Evolutionary conservation across 2,329 filamentous ascomycete genomes (phyloP), one percentile per base, ranked within the genome.

Genomic region (Colletotrichum sp.): DNA sequence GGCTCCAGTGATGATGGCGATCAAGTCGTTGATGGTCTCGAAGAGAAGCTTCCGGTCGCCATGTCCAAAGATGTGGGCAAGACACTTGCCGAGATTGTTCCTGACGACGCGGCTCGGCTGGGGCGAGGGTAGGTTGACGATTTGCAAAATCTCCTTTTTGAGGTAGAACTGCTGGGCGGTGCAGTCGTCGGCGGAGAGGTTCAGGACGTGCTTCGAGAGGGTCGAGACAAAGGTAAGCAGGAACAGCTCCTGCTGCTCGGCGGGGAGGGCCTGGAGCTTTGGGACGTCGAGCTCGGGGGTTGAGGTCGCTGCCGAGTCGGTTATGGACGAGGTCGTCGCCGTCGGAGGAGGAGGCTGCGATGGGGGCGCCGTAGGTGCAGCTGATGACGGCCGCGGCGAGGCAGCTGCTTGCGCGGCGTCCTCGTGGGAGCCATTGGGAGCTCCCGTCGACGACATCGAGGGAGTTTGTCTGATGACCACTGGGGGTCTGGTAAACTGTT

Each of bases 241-340:
- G 85, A 97, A 98, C 15, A 99, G 92, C 81, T 98, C 96, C 86
- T 99, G 97, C 85, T 99, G 97, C 87, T 99, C 97, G 70, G 95
- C 92, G 59, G 96, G 95, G 63, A 99, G 92, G 69, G 95, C 91
- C 85, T 98, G 94, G 64, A 99, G 93, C 89, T 98, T 98, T 81
- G 93, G 88, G 80, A 98, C 87, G 83, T 99, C 96, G 84, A 99
- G 94, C 88, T 98, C 95, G 67, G 93, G 93, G 82, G 92, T 93
- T 72, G 86, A 81, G 78, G 85, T 86, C 76, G 88, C 85, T 79
- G 85, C 87, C 78, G 86, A 80, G 79, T 85, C 80, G 77, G 83
- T 80, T 79, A 84, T 77, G 81, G 81, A 76, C 82, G 81, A 79
- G 67, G 78, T 77, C 81, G 78, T 78, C 84, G 79, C 77, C 76